Evolutionary conservation across 192 early-diverging fungal species (phyloP).

Genomic region (Linnemannia schmuckeri): DNA sequence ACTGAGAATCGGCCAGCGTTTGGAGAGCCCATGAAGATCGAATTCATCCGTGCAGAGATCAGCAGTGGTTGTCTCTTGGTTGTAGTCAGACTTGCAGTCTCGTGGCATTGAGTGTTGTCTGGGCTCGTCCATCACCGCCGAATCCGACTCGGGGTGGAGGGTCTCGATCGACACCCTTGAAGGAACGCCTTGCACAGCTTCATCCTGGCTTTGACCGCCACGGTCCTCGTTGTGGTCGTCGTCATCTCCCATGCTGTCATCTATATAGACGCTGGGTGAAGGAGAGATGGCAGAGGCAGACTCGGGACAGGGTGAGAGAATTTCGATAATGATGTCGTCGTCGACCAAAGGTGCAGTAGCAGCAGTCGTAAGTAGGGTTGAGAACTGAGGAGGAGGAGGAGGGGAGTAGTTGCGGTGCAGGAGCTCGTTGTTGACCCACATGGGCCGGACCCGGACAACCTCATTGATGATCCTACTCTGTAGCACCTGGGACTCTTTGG

Average conservation of each 20-base stretch:
- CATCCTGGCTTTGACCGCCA: neutral
- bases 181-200: slow-evolving; percentile 17
- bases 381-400: neutral
- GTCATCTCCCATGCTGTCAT: neutral
- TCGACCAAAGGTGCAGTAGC: neutral
- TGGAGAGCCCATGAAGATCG: neutral
- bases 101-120: neutral
- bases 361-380: neutral
- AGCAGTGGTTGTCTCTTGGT: neutral
- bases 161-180: slow-evolving; percentile 34
- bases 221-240: neutral
- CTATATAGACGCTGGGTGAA: slow-evolving; percentile 18
- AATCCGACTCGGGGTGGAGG: slow-evolving; percentile 7
- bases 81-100: neutral
- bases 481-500: slow-evolving; percentile 51
- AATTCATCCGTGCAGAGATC: neutral
- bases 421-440: slow-evolving; percentile 45
- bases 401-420: slow-evolving; percentile 46
- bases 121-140: neutral
- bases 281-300: neutral
- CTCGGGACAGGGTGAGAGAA: neutral
- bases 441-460: slow-evolving; percentile 44
- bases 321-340: neutral
- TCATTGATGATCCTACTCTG: slow-evolving; percentile 55
- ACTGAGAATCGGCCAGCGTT: slow-evolving; percentile 7